Conservation (phyloP, 192 early-diverging fungal species). For the Backusella parvicylindrica region DNA sequence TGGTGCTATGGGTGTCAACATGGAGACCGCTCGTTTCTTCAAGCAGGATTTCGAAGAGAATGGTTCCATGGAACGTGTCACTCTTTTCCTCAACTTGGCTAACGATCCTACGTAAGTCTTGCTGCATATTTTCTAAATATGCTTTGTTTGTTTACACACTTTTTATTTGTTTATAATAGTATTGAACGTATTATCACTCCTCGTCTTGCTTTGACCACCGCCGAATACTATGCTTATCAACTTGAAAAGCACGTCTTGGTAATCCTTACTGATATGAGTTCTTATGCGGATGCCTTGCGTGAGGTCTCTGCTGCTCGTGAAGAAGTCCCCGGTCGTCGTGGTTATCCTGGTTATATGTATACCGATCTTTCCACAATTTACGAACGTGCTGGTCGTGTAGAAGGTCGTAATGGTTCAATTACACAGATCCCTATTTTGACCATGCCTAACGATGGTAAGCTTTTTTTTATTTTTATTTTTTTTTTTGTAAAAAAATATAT, state of each 20-base stretch:
- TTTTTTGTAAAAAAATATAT: neutral
- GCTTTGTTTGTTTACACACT: slow-evolving; percentile 4
- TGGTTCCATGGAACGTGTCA: slow-evolving; percentile 97
- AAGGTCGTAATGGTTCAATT: slow-evolving; percentile 95
- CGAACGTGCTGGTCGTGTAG: slow-evolving; percentile 97
- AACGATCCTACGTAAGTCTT: slow-evolving; percentile 96
- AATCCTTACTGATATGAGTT: slow-evolving; percentile 98
- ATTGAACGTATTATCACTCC: slow-evolving; percentile 99
- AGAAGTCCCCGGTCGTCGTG: slow-evolving; percentile 98
- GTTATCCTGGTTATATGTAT: slow-evolving; percentile 99
- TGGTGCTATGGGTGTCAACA: slow-evolving; percentile 99
- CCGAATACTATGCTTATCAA: slow-evolving; percentile 99
- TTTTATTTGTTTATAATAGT: slow-evolving; percentile 35
- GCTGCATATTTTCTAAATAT: too few relatives aligned
- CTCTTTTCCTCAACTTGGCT: slow-evolving; percentile 98
- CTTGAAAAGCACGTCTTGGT: slow-evolving; percentile 99
- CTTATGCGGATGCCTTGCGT: slow-evolving; percentile 98
- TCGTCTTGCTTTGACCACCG: slow-evolving; percentile 95
- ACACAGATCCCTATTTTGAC: slow-evolving; percentile 99
- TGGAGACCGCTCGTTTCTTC: slow-evolving; percentile 99
- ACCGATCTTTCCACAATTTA: slow-evolving; percentile 99
- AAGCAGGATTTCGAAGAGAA: slow-evolving; percentile 99
- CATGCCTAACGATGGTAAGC: slow-evolving; percentile 98
- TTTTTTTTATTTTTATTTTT: too few relatives aligned
- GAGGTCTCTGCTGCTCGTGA: slow-evolving; percentile 99